These are phyloP conservation scores for Rutidosis leptorrhynchoides DNA, from an alignment of 129 eudicot genomes.

Conservation along the genomic window DNA sequence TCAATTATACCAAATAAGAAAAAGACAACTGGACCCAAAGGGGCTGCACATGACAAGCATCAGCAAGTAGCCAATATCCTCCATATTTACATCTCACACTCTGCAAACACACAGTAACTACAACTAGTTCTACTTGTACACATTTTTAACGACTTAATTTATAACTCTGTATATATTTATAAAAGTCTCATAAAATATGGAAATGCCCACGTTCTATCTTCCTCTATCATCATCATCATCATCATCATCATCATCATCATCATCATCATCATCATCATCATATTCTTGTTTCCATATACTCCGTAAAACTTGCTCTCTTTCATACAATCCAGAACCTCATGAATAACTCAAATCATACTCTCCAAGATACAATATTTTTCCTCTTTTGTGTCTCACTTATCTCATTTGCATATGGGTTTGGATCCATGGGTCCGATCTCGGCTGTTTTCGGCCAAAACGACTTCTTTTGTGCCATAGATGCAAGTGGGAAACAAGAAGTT, in stretches of 20 bases:
- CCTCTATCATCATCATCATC: conserved; percentile 14
- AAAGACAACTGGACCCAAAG: conserved; percentile 1
- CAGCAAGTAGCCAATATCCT: conserved; percentile 18
- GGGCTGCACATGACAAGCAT: conserved; percentile 23
- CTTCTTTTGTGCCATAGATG: conserved; percentile 94
- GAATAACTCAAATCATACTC: conserved; percentile 16
- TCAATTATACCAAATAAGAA: neutral
- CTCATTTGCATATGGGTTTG: conserved; percentile 54
- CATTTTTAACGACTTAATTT: neutral
- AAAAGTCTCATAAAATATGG: conserved; percentile 20
- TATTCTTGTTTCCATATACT: conserved; percentile 20
- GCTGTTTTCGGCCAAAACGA: conserved; percentile 64
- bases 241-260: conserved; percentile 11
- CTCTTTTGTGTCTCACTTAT: conserved; percentile 4
- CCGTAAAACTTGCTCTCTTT: conserved; percentile 22
- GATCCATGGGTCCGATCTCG: conserved; percentile 93
- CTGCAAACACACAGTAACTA: conserved; percentile 22
- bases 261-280: conserved; percentile 10
- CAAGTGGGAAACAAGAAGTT: conserved; percentile 81
- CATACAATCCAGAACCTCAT: conserved; percentile 26
- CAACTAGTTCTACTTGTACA: conserved; percentile 5
- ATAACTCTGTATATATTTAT: conserved; percentile 14
- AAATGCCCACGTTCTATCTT: conserved; percentile 28
- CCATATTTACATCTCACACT: conserved; percentile 18
- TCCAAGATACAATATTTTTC: neutral